phyloP scores from a whole-genome alignment of 192 early-diverging fungal species.

The Paraglomus brasilianum region DNA sequence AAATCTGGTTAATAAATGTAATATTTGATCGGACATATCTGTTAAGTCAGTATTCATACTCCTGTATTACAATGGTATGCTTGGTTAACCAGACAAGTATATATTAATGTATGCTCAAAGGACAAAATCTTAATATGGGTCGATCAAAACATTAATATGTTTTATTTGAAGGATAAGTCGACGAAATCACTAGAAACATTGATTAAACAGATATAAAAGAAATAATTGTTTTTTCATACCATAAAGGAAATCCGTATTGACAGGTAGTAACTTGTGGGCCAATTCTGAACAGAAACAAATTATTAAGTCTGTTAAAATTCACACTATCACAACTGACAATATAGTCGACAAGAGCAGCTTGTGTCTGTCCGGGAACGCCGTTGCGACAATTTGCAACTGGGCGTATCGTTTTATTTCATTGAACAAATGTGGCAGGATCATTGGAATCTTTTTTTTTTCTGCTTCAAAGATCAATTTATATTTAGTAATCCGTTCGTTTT shows the following conservation, averaged over 20 bases:
- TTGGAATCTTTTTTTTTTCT: neutral
- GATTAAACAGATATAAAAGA: no score
- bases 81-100: no score
- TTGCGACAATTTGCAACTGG: neutral
- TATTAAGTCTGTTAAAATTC: neutral
- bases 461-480: neutral
- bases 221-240: neutral
- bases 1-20: no score
- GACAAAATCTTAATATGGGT: no score
- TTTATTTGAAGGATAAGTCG: no score
- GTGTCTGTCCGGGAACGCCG: conserved; percentile 9
- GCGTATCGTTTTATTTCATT: conserved; percentile 15
- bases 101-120: no score
- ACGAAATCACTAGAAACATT: no score
- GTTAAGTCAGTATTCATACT: no score
- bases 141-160: no score
- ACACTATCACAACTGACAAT: neutral
- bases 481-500: neutral
- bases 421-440: conserved; percentile 7
- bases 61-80: no score
- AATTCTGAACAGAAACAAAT: neutral
- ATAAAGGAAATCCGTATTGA: conserved; percentile 6
- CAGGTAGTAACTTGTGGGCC: neutral
- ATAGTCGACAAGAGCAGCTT: neutral
- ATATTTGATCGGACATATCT: no score